Evolutionary conservation across 495 filamentous ascomycete genomes (phyloP).

Genomic region (Neurospora hispaniola): DNA sequence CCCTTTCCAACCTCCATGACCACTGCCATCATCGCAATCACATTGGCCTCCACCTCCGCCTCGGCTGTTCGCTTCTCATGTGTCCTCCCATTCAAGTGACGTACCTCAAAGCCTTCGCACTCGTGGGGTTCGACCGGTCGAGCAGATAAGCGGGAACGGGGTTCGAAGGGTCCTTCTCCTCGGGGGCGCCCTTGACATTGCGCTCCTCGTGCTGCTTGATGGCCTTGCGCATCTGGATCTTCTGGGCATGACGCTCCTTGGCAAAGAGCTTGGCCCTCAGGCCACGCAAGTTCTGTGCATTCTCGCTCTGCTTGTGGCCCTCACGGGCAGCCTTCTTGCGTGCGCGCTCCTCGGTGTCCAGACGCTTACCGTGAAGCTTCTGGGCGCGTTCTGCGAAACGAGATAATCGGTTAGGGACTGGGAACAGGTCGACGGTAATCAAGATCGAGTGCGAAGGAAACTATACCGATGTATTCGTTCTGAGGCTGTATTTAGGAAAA

Average conservation of each 20-base stretch:
- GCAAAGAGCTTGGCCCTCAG: conserved; percentile 89
- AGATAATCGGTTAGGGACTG: conserved; percentile 1
- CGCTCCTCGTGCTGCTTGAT: conserved; percentile 91
- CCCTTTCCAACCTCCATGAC: neutral
- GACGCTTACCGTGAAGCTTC: conserved; percentile 45
- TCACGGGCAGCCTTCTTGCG: conserved; percentile 86
- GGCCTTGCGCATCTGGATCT: conserved; percentile 98
- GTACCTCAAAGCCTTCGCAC: conserved; percentile 76
- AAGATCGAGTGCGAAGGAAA: neutral
- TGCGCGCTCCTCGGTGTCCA: conserved; percentile 80
- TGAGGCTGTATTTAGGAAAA: conserved; percentile 52
- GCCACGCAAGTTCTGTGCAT: conserved; percentile 86
- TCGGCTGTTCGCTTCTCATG: conserved; percentile 13
- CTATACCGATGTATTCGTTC: conserved; percentile 77
- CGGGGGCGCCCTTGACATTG: conserved; percentile 85
- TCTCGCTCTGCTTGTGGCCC: conserved; percentile 68
- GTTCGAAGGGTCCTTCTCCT: conserved; percentile 57
- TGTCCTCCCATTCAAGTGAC: conserved; percentile 72
- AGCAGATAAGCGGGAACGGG: conserved; percentile 82
- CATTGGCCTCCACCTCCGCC: neutral
- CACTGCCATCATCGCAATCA: neutral
- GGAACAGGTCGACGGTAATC: neutral
- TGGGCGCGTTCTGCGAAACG: conserved; percentile 16
- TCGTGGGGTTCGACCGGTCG: conserved; percentile 73
- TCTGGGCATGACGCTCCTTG: conserved; percentile 88